phyloP scores from a whole-genome alignment of 352 stramenopile species.

The Pythium sp. region DNA sequence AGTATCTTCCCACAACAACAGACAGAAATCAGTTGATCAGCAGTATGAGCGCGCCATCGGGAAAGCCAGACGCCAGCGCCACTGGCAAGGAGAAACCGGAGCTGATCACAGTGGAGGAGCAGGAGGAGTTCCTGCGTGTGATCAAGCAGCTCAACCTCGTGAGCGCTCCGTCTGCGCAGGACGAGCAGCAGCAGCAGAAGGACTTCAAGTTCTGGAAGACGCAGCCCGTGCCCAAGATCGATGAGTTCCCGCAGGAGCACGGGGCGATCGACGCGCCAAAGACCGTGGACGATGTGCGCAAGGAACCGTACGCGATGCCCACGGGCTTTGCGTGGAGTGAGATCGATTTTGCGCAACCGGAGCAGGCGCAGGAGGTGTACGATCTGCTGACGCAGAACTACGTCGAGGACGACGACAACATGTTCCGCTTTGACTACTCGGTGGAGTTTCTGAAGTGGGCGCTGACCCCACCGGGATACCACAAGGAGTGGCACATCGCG shows the following conservation, averaged over 20 bases:
- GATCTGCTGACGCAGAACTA: slow-evolving; percentile 97
- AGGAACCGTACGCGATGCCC: slow-evolving; percentile 96
- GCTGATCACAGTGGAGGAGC: slow-evolving; percentile 49
- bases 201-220: slow-evolving; percentile 91
- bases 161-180: slow-evolving; percentile 20
- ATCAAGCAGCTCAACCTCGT: slow-evolving; percentile 63
- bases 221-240: slow-evolving; percentile 78
- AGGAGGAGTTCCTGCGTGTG: slow-evolving; percentile 69
- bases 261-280: slow-evolving; percentile 94
- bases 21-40: too few relatives aligned
- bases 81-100: slow-evolving; percentile 30
- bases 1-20: too few relatives aligned
- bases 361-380: slow-evolving; percentile 92
- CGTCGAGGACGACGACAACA: slow-evolving; percentile 98
- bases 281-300: slow-evolving; percentile 85
- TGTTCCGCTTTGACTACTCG: slow-evolving; percentile 95
- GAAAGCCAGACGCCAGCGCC: not conserved
- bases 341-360: slow-evolving; percentile 85
- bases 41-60: not conserved
- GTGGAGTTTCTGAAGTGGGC: slow-evolving; percentile 87
- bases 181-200: slow-evolving; percentile 18
- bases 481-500: slow-evolving; percentile 93
- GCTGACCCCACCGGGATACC: slow-evolving; percentile 94
- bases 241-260: slow-evolving; percentile 69
- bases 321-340: slow-evolving; percentile 93